phyloP scores from a whole-genome alignment of 164 flowering plant genomes.

The Stephania cephalantha region DNA sequence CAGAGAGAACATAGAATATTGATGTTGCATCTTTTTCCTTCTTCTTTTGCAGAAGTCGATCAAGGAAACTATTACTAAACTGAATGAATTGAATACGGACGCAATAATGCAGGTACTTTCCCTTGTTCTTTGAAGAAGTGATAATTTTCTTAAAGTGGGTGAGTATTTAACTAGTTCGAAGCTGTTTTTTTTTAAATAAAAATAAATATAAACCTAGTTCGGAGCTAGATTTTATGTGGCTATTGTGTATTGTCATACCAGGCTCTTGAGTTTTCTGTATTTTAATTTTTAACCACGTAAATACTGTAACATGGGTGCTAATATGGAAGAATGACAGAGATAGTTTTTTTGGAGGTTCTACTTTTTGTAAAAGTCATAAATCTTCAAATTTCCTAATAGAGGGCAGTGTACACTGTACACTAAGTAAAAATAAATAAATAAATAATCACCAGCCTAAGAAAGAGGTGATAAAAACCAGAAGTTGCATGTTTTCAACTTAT shows the following conservation, averaged over 20 bases:
- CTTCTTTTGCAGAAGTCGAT: slow-evolving; percentile 35
- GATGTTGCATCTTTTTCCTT: slow-evolving; percentile 1
- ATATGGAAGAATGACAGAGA: too few relatives aligned
- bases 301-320: too few relatives aligned
- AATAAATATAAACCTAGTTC: background rate
- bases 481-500: background rate
- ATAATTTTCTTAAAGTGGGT: background rate
- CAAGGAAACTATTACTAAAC: slow-evolving; percentile 35
- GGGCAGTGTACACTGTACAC: background rate
- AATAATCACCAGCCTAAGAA: background rate
- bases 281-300: too few relatives aligned
- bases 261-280: background rate
- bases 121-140: background rate
- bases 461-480: too few relatives aligned
- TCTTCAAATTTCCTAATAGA: background rate
- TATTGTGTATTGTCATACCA: background rate
- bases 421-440: too few relatives aligned
- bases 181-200: too few relatives aligned
- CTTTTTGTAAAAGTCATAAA: background rate
- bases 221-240: background rate
- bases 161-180: background rate
- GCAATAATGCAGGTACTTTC: slow-evolving; percentile 48
- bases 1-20: background rate
- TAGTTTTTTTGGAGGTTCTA: background rate
- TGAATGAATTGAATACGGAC: slow-evolving; percentile 36